Evolutionary conservation across 2,329 filamentous ascomycete genomes (phyloP).

Genomic region (Neonectria magnoliae): DNA sequence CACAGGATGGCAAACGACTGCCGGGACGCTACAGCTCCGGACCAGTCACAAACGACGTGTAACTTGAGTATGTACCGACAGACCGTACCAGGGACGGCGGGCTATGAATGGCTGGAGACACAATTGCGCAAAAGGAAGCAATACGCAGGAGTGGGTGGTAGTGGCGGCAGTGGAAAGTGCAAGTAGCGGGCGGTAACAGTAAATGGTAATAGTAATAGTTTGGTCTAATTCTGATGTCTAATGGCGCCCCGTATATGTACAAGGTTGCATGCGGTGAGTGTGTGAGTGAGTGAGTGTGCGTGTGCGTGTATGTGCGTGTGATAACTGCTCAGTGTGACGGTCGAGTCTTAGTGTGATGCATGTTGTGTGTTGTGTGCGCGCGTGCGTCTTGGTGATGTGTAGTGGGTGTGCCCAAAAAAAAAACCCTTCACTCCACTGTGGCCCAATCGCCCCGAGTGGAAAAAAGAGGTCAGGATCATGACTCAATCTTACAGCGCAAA

Average conservation of each 20-base stretch:
- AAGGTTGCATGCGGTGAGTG: slow-evolving; percentile 11
- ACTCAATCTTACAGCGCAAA: slow-evolving; percentile 32
- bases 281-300: slow-evolving; percentile 21
- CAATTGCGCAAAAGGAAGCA: neutral
- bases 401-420: slow-evolving; percentile 20
- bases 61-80: neutral
- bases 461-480: slow-evolving; percentile 22
- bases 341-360: slow-evolving; percentile 19
- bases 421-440: slow-evolving; percentile 22
- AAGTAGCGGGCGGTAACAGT: slow-evolving; percentile 9
- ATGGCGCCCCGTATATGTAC: slow-evolving; percentile 35
- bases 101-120: neutral
- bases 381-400: slow-evolving; percentile 24
- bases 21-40: neutral
- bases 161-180: neutral
- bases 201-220: slow-evolving; percentile 21
- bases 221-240: slow-evolving; percentile 35
- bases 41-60: neutral
- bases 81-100: neutral
- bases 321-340: slow-evolving; percentile 19
- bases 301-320: slow-evolving; percentile 29
- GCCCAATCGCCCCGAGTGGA: slow-evolving; percentile 17
- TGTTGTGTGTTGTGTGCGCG: slow-evolving; percentile 1
- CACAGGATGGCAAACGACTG: neutral
- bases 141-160: neutral